Percentiles rank a stretch among this genome's conserved stretches.
phyloP scores from a whole-genome alignment of 257 asterid genomes.

The Primulina tabacum region DNA sequence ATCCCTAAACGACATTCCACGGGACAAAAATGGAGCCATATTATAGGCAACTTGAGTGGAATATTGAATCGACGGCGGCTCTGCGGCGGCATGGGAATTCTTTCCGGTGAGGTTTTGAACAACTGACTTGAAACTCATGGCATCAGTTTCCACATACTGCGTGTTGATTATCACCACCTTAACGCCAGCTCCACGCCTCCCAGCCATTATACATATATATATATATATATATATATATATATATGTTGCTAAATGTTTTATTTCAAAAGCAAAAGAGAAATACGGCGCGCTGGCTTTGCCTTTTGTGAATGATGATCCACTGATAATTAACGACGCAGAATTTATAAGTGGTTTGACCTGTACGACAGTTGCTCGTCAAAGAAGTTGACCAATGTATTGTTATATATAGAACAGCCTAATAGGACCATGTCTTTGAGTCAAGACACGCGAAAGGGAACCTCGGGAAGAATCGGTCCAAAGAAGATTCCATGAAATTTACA shows the following conservation, averaged over 20 bases:
- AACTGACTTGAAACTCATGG: slow-evolving; percentile 59
- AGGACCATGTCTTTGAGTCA: background rate
- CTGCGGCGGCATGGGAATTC: slow-evolving; percentile 22
- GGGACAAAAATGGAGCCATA: slow-evolving; percentile 23
- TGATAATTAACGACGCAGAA: background rate
- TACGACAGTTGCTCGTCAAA: background rate
- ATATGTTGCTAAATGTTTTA: too few species aligned
- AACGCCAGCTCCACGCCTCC: slow-evolving; percentile 21
- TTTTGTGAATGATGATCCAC: background rate
- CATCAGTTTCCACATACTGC: slow-evolving; percentile 59
- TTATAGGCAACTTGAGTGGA: background rate
- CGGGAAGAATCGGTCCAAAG: background rate
- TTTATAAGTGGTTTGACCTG: background rate
- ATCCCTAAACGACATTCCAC: slow-evolving; percentile 40
- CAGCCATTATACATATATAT: background rate
- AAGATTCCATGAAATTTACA: background rate
- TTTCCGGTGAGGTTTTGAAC: slow-evolving; percentile 73
- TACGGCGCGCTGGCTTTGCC: too few species aligned
- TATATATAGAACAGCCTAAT: background rate
- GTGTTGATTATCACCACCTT: slow-evolving; percentile 67
- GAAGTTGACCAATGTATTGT: background rate
- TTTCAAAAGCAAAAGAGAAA: too few species aligned
- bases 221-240: too few species aligned
- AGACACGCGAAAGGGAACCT: too few species aligned
- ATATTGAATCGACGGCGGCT: background rate